Base-by-base conservation (phyloP, 2,329 filamentous ascomycete species). In the Hymenotorrendiella dingleyae region DNA sequence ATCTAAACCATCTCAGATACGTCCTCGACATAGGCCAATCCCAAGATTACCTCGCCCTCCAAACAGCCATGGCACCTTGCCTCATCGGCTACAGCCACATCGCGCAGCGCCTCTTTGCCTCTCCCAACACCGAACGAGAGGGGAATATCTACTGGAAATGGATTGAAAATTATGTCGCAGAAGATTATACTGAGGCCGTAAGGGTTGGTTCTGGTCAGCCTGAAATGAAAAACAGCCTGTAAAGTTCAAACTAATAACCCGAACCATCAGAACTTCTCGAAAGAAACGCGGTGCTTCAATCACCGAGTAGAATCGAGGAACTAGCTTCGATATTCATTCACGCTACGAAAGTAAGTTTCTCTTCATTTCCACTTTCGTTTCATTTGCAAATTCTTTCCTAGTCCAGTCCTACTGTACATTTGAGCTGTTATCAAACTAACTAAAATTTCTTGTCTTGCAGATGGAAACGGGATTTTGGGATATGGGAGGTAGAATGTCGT, bases 1-100 rank as follows among this genome's bases (percentile, higher is more conserved):
- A 32, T 17, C 29, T 42, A 47, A 28, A 49, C 17, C 14, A n/a
- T 12, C 27, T 24, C 45, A 72, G 85, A 60, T 95, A 91, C 62
- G 83, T 95, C 20, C 79, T 96, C 42, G 91, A 97, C 57, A 74
- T 95, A 16, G 91, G 91, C 6, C 80, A 88, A 54, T 88, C 84
- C 2, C 80, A 93, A 59, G 89, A 95, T 67, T 94, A 84, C 81
- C 72, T 96, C 33, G 89, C 82, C 4, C 74, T 97, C 8, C 88
- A 95, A 58, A 71, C 96, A 48, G 82, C 87, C 4, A 72, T 96
- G 41, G 80, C 90, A 11, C 89, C 91, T 0, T 96, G 91, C 60
- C 71, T 95, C 23, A 74, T 96, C n/a, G 91, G 91, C 30, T 96
- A 97, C 62, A 83, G 83, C 8, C 78, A 78, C 43, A 86, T 94